Conservation (phyloP, 176 grass and related monocot species). For the Hordeum marinum region DNA sequence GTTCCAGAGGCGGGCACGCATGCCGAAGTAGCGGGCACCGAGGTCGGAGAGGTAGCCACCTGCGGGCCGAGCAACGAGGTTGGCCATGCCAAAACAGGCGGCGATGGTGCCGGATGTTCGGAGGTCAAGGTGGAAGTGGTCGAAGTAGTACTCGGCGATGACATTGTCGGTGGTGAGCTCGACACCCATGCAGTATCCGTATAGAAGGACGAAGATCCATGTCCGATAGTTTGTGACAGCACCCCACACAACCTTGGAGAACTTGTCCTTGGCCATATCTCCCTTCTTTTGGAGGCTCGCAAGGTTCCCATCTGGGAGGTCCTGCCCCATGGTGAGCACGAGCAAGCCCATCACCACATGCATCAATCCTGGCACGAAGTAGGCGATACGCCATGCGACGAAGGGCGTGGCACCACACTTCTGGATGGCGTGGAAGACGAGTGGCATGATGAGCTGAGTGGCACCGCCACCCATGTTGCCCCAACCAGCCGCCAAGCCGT, state of each 20-base stretch:
- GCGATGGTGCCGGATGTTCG: constrained; percentile 63
- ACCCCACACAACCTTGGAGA: neutral
- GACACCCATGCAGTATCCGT: constrained; percentile 90
- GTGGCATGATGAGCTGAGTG: constrained; percentile 95
- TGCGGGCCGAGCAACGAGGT: constrained; percentile 51
- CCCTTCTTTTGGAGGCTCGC: constrained; percentile 58
- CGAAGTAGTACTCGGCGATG: constrained; percentile 82
- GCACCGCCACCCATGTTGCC: constrained; percentile 90
- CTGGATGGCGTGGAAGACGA: constrained; percentile 70
- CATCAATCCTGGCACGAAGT: constrained; percentile 67
- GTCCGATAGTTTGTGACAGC: neutral
- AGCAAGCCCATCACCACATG: constrained; percentile 65
- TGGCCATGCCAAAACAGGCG: constrained; percentile 87
- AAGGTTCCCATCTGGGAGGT: constrained; percentile 89
- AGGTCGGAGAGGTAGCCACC: constrained; percentile 62
- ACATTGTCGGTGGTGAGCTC: constrained; percentile 88
- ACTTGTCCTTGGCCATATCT: constrained; percentile 53
- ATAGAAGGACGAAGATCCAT: constrained; percentile 83
- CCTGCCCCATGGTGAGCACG: constrained; percentile 76
- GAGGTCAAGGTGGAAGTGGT: constrained; percentile 70
- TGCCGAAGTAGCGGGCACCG: constrained; percentile 42
- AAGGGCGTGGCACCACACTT: constrained; percentile 54
- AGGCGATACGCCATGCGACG: constrained; percentile 70
- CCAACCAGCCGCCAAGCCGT: constrained; percentile 65
- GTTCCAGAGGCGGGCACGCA: constrained; percentile 81